phyloP scores from a whole-genome alignment of 1,139 yeast species.

The Geotrichum candidum region DNA sequence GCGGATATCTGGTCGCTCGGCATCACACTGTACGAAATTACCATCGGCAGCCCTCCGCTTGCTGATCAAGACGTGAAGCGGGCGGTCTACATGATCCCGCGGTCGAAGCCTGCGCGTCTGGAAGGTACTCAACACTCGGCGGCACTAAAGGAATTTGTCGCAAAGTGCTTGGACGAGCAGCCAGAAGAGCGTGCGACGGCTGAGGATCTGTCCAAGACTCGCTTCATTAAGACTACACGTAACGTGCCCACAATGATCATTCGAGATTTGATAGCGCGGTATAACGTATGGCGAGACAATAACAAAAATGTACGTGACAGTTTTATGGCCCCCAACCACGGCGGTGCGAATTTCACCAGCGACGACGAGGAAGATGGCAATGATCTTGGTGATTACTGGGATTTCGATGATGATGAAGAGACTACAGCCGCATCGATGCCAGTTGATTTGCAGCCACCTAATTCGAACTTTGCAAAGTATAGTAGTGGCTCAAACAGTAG shows the following conservation, averaged over 20 bases:
- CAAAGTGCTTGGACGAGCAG: constrained; percentile 86
- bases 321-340: constrained; percentile 17
- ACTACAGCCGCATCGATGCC: constrained; percentile 38
- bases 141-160: constrained; percentile 76
- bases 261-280: constrained; percentile 71
- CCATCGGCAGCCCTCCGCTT: constrained; percentile 96
- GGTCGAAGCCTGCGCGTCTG: constrained; percentile 86
- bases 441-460: constrained; percentile 36
- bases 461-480: constrained; percentile 38
- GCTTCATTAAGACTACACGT: constrained; percentile 59
- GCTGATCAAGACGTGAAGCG: constrained; percentile 91
- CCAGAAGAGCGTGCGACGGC: constrained; percentile 86
- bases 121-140: constrained; percentile 83
- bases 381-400: constrained; percentile 68
- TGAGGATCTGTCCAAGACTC: constrained; percentile 70
- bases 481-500: not conserved
- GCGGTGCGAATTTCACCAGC: constrained; percentile 22
- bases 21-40: constrained; percentile 86
- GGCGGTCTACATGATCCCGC: constrained; percentile 90
- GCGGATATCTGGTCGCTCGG: constrained; percentile 96
- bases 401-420: constrained; percentile 50
- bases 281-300: constrained; percentile 56
- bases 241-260: constrained; percentile 54
- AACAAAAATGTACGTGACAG: constrained; percentile 31
- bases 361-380: constrained; percentile 27